Conservation (phyloP, 1,284 basidiomycete genomes). For the Cryptococcus deneoformans region DNA sequence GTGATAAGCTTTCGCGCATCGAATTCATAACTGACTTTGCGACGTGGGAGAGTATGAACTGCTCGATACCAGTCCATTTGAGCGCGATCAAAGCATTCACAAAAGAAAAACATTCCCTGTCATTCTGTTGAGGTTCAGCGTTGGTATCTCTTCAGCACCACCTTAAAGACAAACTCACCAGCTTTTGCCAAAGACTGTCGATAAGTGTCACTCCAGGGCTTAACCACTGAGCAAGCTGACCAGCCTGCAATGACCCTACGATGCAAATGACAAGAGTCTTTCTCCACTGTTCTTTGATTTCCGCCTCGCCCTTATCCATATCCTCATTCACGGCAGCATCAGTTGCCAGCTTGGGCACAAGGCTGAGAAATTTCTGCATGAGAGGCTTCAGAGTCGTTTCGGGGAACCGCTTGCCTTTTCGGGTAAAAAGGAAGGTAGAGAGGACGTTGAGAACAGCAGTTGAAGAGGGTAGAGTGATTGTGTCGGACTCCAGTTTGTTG, state of each 20-base stretch:
- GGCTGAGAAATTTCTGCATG: conserved; percentile 33
- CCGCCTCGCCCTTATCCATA: background rate
- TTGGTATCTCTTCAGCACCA: background rate
- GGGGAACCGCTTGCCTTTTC: conserved; percentile 52
- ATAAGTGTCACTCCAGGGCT: conserved; percentile 47
- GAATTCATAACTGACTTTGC: conserved; percentile 24
- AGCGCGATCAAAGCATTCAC: conserved; percentile 40
- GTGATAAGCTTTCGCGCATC: background rate
- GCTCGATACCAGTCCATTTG: conserved; percentile 48
- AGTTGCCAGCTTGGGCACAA: conserved; percentile 13
- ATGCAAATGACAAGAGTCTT: conserved; percentile 28
- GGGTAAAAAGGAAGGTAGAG: conserved; percentile 52
- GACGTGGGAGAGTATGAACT: conserved; percentile 47
- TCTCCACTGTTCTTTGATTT: conserved; percentile 19
- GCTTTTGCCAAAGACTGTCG: conserved; percentile 38
- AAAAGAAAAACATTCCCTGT: conserved; percentile 38
- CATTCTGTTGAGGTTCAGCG: conserved; percentile 12
- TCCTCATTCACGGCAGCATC: conserved; percentile 9
- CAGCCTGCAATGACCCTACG: conserved; percentile 38
- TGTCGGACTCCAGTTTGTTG: conserved; percentile 13
- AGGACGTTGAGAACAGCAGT: conserved; percentile 31
- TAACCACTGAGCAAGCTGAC: conserved; percentile 49
- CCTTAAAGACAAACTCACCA: conserved; percentile 29
- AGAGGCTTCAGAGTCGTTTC: conserved; percentile 51
- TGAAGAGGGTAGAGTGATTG: conserved; percentile 9